Evolutionary conservation across 139 green algal species (phyloP).

Genomic region (Tetradesmus obliquus): DNA sequence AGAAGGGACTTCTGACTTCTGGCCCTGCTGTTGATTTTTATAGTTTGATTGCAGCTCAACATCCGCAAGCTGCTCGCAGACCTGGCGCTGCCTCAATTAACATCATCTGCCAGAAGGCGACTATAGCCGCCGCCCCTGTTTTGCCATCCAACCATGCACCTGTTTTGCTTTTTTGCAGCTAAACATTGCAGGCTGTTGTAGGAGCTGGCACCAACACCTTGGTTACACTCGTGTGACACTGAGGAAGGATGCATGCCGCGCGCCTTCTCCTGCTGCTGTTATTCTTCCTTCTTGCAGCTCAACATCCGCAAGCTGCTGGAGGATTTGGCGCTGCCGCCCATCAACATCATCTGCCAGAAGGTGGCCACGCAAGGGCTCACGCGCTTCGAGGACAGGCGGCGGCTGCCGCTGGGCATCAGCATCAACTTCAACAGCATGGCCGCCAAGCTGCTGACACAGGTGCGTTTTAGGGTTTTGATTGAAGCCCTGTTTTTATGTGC

Average conservation of each 20-base stretch:
- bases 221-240: too few relatives aligned
- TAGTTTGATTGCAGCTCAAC: slow-evolving; percentile 60
- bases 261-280: background rate
- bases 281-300: slow-evolving; percentile 54
- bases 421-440: slow-evolving; percentile 64
- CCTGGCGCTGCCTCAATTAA: slow-evolving; percentile 56
- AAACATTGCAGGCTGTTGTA: slow-evolving; percentile 66
- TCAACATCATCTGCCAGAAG: slow-evolving; percentile 75
- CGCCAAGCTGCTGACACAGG: slow-evolving; percentile 64
- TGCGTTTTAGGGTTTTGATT: background rate
- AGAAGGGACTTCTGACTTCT: too few relatives aligned
- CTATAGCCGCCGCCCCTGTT: background rate
- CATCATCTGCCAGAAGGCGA: slow-evolving; percentile 69
- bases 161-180: slow-evolving; percentile 51
- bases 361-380: slow-evolving; percentile 53
- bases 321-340: slow-evolving; percentile 52
- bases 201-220: slow-evolving; percentile 31
- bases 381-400: slow-evolving; percentile 66
- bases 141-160: too few relatives aligned
- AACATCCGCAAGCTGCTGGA: slow-evolving; percentile 69
- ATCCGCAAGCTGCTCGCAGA: slow-evolving; percentile 66
- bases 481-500: background rate
- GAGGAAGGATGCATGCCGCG: too few relatives aligned
- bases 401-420: slow-evolving; percentile 63
- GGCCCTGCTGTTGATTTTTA: background rate